Evolutionary conservation across 2,329 filamentous ascomycete genomes (phyloP), one percentile per base, ranked within the genome.

Genomic region (Scedosporium dehoogii): DNA sequence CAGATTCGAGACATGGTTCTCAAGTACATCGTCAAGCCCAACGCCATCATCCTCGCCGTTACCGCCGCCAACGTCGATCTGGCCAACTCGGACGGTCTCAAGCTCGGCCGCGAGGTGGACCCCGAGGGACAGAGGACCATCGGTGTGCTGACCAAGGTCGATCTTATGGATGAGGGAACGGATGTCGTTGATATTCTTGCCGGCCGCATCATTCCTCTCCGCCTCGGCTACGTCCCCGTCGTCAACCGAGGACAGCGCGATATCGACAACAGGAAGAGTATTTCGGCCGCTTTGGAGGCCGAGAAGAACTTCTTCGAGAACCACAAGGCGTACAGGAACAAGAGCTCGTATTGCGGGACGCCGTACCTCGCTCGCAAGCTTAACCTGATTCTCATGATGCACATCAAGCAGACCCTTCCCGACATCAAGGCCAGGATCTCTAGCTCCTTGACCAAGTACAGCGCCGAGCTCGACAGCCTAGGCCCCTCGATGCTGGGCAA

Each of bases 361-460:
- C 94, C 94, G 3, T 99, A 99, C 73, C 81, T 99, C 64, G 94
- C 94, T 3, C 87, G 93, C 68, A 99, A 99, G 78, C 85, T 99
- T 64, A 99, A 99, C 77, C 82, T 99, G 70, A 97, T 99, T 72
- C 84, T 99, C 69, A 97, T 99, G 93, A 99, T 99, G 94, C 94
- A 99, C 80, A 99, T 99, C 81, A 99, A 99, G 79, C 93, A 99
- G 79, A 99, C 94, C 1, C 84, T 99, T 14, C 94, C 94, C 48
- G 94, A 99, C 73, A 99, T 99, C 81, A 99, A 99, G 79, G 91
- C 90, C 14, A 89, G 96, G 66, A 99, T 99, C 69, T 85, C 90
- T n/a, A 89, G 90, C 68, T 97, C 93, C 14, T 81, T 99, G 64
- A 88, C 92, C 73, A 99, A 99, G 74, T 99, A 99, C 76, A 81